Percentiles rank a stretch among this genome's conserved stretches.
Evolutionary conservation across 306 rosid genomes (phyloP).

Genomic region (Pyrus betulifolia): DNA sequence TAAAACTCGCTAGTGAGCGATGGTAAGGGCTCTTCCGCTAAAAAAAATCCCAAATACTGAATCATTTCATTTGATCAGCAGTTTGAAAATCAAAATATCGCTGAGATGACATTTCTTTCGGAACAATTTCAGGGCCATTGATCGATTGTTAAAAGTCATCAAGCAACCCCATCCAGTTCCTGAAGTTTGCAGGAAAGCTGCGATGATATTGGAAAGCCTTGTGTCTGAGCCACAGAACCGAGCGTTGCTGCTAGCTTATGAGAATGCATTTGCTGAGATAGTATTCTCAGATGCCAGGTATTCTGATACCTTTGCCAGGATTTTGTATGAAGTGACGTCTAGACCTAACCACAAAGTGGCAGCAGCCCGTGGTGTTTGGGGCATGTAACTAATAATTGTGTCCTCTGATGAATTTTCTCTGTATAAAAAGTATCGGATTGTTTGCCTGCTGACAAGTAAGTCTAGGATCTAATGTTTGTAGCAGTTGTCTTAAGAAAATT

Average conservation of each 20-base stretch:
- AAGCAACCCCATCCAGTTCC: slow-evolving; percentile 85
- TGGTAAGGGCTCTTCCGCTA: slow-evolving; percentile 41
- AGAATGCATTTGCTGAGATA: slow-evolving; percentile 92
- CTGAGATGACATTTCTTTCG: background rate
- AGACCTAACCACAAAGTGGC: slow-evolving; percentile 79
- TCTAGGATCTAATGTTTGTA: slow-evolving; percentile 25
- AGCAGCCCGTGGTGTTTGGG: slow-evolving; percentile 92
- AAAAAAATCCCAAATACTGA: background rate
- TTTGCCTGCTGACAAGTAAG: slow-evolving; percentile 2
- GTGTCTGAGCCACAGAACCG: slow-evolving; percentile 96
- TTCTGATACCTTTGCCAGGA: slow-evolving; percentile 87
- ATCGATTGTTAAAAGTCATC: slow-evolving; percentile 77
- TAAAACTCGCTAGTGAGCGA: slow-evolving; percentile 91
- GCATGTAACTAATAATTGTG: slow-evolving; percentile 50
- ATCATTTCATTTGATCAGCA: background rate
- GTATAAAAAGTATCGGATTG: slow-evolving; percentile 1
- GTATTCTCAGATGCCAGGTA: slow-evolving; percentile 67
- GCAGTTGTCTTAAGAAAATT: slow-evolving; percentile 5
- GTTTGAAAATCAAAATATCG: background rate
- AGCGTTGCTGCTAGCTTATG: slow-evolving; percentile 63
- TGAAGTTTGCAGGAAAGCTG: slow-evolving; percentile 91
- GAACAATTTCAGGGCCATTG: slow-evolving; percentile 69
- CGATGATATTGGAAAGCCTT: slow-evolving; percentile 88
- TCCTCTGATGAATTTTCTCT: background rate
- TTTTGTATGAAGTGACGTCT: slow-evolving; percentile 82